phyloP scores from a whole-genome alignment of 176 grass and related monocot genomes.

The Calamus simplicifolius region DNA sequence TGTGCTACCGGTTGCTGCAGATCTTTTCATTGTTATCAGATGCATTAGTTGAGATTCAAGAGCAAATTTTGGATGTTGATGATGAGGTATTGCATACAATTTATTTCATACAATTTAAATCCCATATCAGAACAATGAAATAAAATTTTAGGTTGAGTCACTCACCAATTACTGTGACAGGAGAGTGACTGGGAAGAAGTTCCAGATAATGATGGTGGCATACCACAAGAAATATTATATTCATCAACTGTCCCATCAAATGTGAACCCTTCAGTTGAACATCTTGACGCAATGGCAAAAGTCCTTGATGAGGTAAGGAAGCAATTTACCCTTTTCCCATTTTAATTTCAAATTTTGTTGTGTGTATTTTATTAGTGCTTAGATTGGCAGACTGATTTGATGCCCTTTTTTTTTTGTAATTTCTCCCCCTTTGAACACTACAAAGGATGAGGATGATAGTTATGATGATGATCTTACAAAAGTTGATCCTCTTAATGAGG shows the following conservation, averaged over 20 bases:
- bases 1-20: conserved; percentile 30
- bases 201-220: conserved; percentile 29
- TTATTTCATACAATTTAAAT: no score
- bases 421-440: background rate
- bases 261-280: conserved; percentile 53
- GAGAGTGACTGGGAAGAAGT: conserved; percentile 86
- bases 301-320: conserved; percentile 64
- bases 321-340: no score
- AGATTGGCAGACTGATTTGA: background rate
- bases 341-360: no score
- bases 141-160: background rate
- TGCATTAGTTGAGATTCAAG: conserved; percentile 70
- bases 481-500: conserved; percentile 71
- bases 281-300: conserved; percentile 82
- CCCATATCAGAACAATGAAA: background rate
- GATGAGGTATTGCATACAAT: conserved; percentile 9
- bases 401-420: no score
- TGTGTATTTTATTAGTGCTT: no score
- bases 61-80: conserved; percentile 50
- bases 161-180: conserved; percentile 27
- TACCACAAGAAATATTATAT: conserved; percentile 47
- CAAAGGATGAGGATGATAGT: conserved; percentile 40
- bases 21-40: conserved; percentile 80
- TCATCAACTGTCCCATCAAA: conserved; percentile 51
- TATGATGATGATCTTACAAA: conserved; percentile 79